Evolutionary conservation across 805 yeast genomes (phyloP).

Genomic region (Metschnikowia baotianmanensis): DNA sequence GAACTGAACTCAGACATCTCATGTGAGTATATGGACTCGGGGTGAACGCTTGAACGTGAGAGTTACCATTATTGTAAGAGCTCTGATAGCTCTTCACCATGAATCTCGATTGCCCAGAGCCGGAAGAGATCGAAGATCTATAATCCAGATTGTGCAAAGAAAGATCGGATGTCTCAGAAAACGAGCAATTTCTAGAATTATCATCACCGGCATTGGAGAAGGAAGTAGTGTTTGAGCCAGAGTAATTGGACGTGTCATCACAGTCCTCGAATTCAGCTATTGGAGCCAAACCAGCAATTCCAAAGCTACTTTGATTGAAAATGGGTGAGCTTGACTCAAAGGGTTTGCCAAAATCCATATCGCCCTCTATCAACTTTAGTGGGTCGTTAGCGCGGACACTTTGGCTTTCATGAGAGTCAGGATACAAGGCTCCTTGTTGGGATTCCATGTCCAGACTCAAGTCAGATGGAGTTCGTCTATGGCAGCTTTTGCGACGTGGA

Average conservation of each 20-base stretch:
- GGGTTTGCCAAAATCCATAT: slow-evolving; percentile 13
- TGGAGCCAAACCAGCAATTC: slow-evolving; percentile 36
- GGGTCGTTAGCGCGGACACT: slow-evolving; percentile 11
- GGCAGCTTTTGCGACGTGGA: slow-evolving; percentile 18
- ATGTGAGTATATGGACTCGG: slow-evolving; percentile 12
- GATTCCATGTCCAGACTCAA: slow-evolving; percentile 6
- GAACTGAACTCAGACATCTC: slow-evolving; percentile 15
- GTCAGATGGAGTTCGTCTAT: slow-evolving; percentile 20
- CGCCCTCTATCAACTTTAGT: slow-evolving; percentile 3
- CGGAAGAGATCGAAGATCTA: slow-evolving; percentile 37
- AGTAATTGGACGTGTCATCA: slow-evolving; percentile 15
- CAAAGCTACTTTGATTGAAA: slow-evolving; percentile 26
- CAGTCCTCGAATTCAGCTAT: slow-evolving; percentile 34
- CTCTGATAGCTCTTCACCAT: slow-evolving; percentile 11
- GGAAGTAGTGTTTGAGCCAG: slow-evolving; percentile 18
- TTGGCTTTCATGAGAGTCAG: slow-evolving; percentile 12
- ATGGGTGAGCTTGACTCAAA: slow-evolving; percentile 11
- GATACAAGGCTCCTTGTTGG: slow-evolving; percentile 2
- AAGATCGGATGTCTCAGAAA: slow-evolving; percentile 33
- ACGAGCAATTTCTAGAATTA: slow-evolving; percentile 2
- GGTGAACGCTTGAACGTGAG: slow-evolving; percentile 12
- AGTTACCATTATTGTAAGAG: slow-evolving; percentile 11
- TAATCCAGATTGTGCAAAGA: slow-evolving; percentile 40
- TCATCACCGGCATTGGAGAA: slow-evolving; percentile 30
- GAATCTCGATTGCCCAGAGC: slow-evolving; percentile 20